A percentile compares a stretch with the other conserved stretches of the same genome.
phyloP scores from a whole-genome alignment of 768 basidiomycete genomes.

The Lentinula edodes region DNA sequence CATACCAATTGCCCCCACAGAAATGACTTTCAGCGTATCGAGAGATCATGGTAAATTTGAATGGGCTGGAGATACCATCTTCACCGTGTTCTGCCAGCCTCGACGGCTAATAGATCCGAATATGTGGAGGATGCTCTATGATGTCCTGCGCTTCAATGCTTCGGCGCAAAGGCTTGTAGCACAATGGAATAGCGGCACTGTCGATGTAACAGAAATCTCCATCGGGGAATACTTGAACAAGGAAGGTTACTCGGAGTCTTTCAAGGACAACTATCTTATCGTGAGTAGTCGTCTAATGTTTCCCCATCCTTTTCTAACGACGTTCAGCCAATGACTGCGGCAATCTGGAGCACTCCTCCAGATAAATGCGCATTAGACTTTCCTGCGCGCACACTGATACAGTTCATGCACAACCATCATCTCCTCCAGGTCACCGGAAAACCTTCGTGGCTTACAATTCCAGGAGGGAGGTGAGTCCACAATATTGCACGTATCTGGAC shows the following conservation, averaged over 20 bases:
- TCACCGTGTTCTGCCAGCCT: slow-evolving; percentile 63
- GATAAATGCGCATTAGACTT: slow-evolving; percentile 66
- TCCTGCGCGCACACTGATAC: slow-evolving; percentile 62
- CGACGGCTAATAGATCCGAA: slow-evolving; percentile 53
- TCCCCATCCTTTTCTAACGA: not conserved
- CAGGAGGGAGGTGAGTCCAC: slow-evolving; percentile 57
- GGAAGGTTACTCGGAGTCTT: slow-evolving; percentile 61
- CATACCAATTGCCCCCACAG: slow-evolving; percentile 50
- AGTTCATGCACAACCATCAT: slow-evolving; percentile 72
- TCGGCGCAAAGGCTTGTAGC: slow-evolving; percentile 48
- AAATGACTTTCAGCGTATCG: slow-evolving; percentile 78
- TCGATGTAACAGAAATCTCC: slow-evolving; percentile 38
- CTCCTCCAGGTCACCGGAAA: slow-evolving; percentile 66
- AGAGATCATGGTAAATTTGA: slow-evolving; percentile 65
- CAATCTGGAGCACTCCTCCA: slow-evolving; percentile 76
- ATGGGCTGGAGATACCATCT: slow-evolving; percentile 66
- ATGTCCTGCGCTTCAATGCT: slow-evolving; percentile 68
- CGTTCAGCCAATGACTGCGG: slow-evolving; percentile 69
- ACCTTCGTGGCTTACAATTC: slow-evolving; percentile 67
- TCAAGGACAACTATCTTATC: slow-evolving; percentile 71
- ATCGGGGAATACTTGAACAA: slow-evolving; percentile 56
- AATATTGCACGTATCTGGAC: not conserved
- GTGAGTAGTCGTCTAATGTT: slow-evolving; percentile 31
- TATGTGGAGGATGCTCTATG: slow-evolving; percentile 72
- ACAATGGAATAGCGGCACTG: slow-evolving; percentile 11